Evolutionary conservation across 768 basidiomycete genomes (phyloP), one percentile per base, ranked within the genome.

Genomic region (Naganishia randhawae): DNA sequence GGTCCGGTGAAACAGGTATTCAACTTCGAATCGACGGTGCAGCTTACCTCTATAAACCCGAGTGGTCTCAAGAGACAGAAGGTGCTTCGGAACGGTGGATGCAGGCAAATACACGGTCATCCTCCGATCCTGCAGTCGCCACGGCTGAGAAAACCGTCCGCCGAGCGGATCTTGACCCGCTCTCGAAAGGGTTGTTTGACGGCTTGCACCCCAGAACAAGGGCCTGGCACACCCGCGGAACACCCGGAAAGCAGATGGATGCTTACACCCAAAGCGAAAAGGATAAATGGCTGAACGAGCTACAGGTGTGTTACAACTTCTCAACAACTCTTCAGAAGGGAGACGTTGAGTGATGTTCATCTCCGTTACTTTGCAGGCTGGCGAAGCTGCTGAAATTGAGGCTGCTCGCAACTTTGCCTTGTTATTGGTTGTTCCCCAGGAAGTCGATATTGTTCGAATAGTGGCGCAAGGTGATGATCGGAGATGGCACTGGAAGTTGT

Each of bases 371-470:
- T 16, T 19, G 11, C 39, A 61, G 57, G 57, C 37, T 13, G 57
- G 57, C 5, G 35, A 61, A 5, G 41, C 3, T 25, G 57, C 57
- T 13, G 37, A 39, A 29, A 25, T 14, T 11, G 57, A 61, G n/a
- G 57, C 57, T 22, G 39, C 57, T 41, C 57, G 37, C 22, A 66
- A 67, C 37, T 67, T 67, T 19, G 66, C 66, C 1, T n/a, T 67
- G 4, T 31, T 67, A 22, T 10, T 67, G 41, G 53, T 67, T 29
- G 45, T 45, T 13, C 66, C 66, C 17, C 13, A 61, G 22, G 66
- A 67, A 35, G 66, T 67, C 17, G 66, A 67, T 55, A 48, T 67
- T 3, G 66, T 67, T 19, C 41, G 48, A 32, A 67, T 67, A 17
- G 41, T 55, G 11, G 22, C 31, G 19, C 39, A 19, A 19, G 66